phyloP scores from a whole-genome alignment of 2,329 filamentous ascomycete genomes.

The Onygenales sp. region DNA sequence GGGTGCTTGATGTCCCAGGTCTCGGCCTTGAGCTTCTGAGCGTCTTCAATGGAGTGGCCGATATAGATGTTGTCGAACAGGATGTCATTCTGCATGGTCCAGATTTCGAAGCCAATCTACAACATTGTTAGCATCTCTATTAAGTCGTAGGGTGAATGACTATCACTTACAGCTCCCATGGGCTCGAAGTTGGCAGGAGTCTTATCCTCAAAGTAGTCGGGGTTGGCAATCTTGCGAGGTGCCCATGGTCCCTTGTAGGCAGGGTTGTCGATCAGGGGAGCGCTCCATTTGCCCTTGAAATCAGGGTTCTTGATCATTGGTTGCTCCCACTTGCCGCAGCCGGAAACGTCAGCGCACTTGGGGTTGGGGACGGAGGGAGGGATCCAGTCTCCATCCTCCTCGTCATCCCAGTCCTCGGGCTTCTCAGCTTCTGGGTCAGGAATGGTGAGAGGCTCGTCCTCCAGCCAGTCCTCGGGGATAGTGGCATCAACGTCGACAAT shows the following conservation, averaged over 20 bases:
- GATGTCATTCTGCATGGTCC: conserved; percentile 99
- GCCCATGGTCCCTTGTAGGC: conserved; percentile 95
- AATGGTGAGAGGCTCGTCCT: conserved; percentile 70
- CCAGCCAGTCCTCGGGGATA: conserved; percentile 93
- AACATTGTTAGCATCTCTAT: conserved; percentile 11
- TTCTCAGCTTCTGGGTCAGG: conserved; percentile 92
- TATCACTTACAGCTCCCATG: conserved; percentile 76
- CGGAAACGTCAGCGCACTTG: conserved; percentile 87
- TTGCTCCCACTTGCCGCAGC: conserved; percentile 86
- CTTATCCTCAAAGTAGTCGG: conserved; percentile 95
- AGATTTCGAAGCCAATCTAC: conserved; percentile 96
- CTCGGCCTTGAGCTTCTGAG: conserved; percentile 78
- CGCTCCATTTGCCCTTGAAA: conserved; percentile 98
- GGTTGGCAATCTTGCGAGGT: conserved; percentile 94
- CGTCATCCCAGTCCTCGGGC: conserved; percentile 98
- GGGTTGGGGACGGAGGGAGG: conserved; percentile 86
- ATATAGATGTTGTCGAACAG: conserved; percentile 99
- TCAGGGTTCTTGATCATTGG: conserved; percentile 89
- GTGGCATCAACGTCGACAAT: conserved; percentile 87
- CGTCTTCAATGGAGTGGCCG: conserved; percentile 90
- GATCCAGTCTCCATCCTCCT: conserved; percentile 98
- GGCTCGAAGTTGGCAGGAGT: conserved; percentile 92
- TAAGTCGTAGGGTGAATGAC: not conserved
- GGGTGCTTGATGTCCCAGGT: conserved; percentile 83
- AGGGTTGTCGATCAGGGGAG: conserved; percentile 91